Evolutionary conservation across 2,329 filamentous ascomycete species (phyloP).

Genomic region (Fusarium sp.): DNA sequence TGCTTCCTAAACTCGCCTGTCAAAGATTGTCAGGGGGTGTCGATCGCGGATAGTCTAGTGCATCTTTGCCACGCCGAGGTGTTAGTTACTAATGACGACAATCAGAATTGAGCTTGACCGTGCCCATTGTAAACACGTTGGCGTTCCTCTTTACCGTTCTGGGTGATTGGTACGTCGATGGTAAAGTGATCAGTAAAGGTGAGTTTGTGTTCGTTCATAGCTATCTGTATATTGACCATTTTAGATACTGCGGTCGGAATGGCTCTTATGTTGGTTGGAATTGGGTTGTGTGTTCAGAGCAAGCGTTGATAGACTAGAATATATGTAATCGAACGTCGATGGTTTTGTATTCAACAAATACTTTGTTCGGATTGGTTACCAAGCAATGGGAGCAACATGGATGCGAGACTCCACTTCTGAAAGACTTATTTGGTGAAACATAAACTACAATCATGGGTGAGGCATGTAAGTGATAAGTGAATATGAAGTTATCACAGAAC

Average conservation of each 20-base stretch:
- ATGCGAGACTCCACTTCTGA: conserved; percentile 35
- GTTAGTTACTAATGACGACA: conserved; percentile 25
- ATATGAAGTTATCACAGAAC: not conserved
- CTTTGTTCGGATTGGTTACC: conserved; percentile 35
- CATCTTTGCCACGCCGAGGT: conserved; percentile 14
- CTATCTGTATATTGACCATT: not conserved
- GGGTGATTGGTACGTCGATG: conserved; percentile 94
- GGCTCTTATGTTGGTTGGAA: conserved; percentile 79
- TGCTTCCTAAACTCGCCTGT: conserved; percentile 10
- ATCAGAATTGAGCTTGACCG: conserved; percentile 87
- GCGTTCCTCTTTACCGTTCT: conserved; percentile 96
- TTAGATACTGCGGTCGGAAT: conserved; percentile 86
- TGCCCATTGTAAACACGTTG: conserved; percentile 92
- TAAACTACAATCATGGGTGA: not conserved
- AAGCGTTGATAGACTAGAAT: conserved; percentile 51
- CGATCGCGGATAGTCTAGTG: conserved; percentile 23
- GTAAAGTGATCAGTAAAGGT: conserved; percentile 88
- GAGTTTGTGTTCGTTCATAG: conserved; percentile 40
- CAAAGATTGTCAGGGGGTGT: conserved; percentile 10
- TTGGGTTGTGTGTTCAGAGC: conserved; percentile 83
- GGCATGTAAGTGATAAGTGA: not conserved
- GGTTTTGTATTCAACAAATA: conserved; percentile 13
- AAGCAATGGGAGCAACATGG: conserved; percentile 12
- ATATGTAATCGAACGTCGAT: conserved; percentile 1
- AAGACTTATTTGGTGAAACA: not conserved